Evolutionary conservation across 2,329 filamentous ascomycete species (phyloP), one percentile per base, ranked within the genome.

Genomic region (Cladosporium velox): DNA sequence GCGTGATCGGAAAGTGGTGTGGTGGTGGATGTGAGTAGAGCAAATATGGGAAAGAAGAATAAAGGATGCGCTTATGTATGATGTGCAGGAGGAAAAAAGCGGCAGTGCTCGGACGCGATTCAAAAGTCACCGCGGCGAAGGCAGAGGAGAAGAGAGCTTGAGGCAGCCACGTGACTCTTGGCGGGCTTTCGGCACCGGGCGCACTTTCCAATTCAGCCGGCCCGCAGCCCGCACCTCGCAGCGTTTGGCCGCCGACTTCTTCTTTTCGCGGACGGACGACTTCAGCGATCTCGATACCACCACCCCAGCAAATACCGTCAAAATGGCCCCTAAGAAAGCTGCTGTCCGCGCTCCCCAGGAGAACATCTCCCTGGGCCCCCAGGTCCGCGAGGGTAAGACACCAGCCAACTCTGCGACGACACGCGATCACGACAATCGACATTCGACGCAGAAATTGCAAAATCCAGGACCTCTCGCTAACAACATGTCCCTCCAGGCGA

Each of bases 301-400:
- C 55, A 52, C 61, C 51, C 55, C 54, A 51, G 55, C 65, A 54
- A 66, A 84, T 81, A 64, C 61, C 61, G 61, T 64, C 51, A 35
- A 35, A 35, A 98, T 98, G 94, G 86, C 93, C 84, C 93, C 93
- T 83, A 96, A 96, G 89, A 93, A 94, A 87, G 89, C 90, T 83
- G 85, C 88, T 78, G 87, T 90, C 81, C 89, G 91, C 79, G 87
- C 88, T 77, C 89, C 83, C 72, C 83, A 94, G 86, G 95, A 98
- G 90, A 99, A 99, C 86, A 95, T 99, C 87, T 93, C 91, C 84
- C 89, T 98, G 78, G 95, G 95, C 78, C 95, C 95, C 81, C 92
- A 97, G 84, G 91, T 93, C 86, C 91, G 93, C 81, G 94, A 97
- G 88, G 93, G 92, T 94, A 82, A 64, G 61, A 64, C 38, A 24